Evolutionary conservation across 2,329 filamentous ascomycete genomes (phyloP).

Genomic region (Colletotrichum sp.): DNA sequence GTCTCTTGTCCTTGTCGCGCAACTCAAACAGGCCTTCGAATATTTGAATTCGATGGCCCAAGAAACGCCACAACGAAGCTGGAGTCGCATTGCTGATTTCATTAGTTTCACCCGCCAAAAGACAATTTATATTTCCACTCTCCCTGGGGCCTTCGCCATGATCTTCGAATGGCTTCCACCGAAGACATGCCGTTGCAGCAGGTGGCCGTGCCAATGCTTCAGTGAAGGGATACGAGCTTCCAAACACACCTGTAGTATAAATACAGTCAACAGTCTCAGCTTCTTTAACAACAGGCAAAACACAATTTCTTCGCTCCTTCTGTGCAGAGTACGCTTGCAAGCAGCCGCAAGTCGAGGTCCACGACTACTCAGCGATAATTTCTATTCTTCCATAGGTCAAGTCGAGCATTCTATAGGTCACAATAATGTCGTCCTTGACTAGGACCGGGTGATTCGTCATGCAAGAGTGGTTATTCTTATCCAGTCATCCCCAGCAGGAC

Average conservation of each 20-base stretch:
- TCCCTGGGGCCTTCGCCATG: too few species aligned
- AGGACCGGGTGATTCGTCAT: background rate
- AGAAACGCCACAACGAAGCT: background rate
- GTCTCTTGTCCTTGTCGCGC: background rate
- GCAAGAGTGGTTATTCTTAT: background rate
- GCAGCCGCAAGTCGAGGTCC: background rate
- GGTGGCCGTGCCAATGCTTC: too few species aligned
- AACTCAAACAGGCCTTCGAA: background rate
- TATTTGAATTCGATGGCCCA: background rate
- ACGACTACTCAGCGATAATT: background rate
- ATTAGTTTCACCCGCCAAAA: background rate
- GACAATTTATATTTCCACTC: background rate
- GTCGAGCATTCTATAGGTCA: accelerated
- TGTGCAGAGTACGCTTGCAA: background rate
- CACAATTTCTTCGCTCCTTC: background rate
- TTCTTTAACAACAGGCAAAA: background rate
- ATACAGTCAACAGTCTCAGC: accelerated
- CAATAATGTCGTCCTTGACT: background rate
- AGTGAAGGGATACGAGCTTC: too few species aligned
- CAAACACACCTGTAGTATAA: background rate
- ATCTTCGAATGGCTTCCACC: too few species aligned
- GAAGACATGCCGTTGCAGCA: too few species aligned
- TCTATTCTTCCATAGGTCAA: background rate
- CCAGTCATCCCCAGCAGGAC: background rate
- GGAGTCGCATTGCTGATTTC: background rate